Conservation (phyloP, 106 monocot species). For the Dendrobium nobile region DNA sequence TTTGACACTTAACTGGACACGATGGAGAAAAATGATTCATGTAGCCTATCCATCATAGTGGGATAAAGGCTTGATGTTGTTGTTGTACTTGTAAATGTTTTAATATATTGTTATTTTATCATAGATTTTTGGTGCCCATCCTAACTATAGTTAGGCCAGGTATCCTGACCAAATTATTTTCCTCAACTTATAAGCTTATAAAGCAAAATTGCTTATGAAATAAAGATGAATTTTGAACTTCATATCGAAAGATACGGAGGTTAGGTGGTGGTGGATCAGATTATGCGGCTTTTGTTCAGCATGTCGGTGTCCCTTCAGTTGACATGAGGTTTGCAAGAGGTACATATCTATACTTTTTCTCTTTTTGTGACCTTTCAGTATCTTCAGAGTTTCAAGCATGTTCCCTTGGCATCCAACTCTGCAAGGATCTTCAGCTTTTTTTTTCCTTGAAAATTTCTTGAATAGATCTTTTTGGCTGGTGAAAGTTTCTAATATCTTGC, state of each 20-base stretch:
- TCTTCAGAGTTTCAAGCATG: too few relatives aligned
- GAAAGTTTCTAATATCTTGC: background rate
- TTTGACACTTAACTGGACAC: too few relatives aligned
- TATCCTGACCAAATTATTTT: too few relatives aligned
- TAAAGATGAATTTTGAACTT: slow-evolving; percentile 1
- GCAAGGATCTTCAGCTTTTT: background rate
- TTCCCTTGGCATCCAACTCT: background rate
- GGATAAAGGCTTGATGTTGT: too few relatives aligned
- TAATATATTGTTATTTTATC: too few relatives aligned
- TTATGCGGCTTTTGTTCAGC: slow-evolving; percentile 71
- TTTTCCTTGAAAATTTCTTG: background rate
- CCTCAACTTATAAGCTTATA: background rate
- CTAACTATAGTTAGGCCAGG: too few relatives aligned
- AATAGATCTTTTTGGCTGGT: background rate
- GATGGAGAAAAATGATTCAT: too few relatives aligned
- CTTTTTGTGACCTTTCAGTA: background rate
- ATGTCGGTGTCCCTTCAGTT: slow-evolving; percentile 76
- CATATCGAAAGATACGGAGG: slow-evolving; percentile 49
- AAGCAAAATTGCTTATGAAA: background rate
- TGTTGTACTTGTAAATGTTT: too few relatives aligned
- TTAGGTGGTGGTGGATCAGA: slow-evolving; percentile 70
- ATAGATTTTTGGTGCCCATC: too few relatives aligned
- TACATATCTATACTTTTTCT: background rate
- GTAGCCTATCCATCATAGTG: too few relatives aligned
- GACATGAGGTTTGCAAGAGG: slow-evolving; percentile 67